Base-by-base conservation (phyloP, 805 yeast genomes). In the Starmera dryadoides region DNA sequence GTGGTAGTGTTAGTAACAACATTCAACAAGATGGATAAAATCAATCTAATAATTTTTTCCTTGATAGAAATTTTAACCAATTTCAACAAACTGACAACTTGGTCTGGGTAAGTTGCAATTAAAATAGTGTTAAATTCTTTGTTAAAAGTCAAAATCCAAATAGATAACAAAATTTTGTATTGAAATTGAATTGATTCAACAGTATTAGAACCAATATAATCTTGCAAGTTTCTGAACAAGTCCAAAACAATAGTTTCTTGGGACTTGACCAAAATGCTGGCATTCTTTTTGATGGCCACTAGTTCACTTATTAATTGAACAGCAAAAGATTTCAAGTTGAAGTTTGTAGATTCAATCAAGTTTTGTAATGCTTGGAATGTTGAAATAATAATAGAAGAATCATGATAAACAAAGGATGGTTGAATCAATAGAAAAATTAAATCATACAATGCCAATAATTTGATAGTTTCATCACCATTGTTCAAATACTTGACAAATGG, bases 101-200 rank as follows among this genome's bases (percentile, higher is more conserved):
- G 59, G 55, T 68, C 35, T n/a, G 68, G 76, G 63, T 65, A 86
- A 48, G 63, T 71, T 52, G 63, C 64, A 43, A 68, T 73, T 49
- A 73, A 67, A 45, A 60, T 71, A 45, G 50, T 48, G 42, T 79
- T 71, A 30, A 78, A 69, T 34, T 56, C 47, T n/a, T 60, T 60
- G 58, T 77, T 81, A 64, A 91, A 93, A 4, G 95, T 78, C 44
- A 87, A 68, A 38, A 88, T 69, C 98, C 98, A 93, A 35, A 86
- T 67, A 18, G 81, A 70, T 56, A 93, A 69, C 46, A 91, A 71
- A 6, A 81, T 69, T 52, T 85, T 76, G 64, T 93, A 93, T 59
- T 83, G 88, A 50, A 87, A 73, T 66, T 93, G 98, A 32, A 61
- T 53, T 30, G 53, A 42, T 10, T 61, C 58, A 20, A 56, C 55